Evolutionary conservation across 768 basidiomycete species (phyloP), one percentile per base, ranked within the genome.

Genomic region (Mycena leptocephala): DNA sequence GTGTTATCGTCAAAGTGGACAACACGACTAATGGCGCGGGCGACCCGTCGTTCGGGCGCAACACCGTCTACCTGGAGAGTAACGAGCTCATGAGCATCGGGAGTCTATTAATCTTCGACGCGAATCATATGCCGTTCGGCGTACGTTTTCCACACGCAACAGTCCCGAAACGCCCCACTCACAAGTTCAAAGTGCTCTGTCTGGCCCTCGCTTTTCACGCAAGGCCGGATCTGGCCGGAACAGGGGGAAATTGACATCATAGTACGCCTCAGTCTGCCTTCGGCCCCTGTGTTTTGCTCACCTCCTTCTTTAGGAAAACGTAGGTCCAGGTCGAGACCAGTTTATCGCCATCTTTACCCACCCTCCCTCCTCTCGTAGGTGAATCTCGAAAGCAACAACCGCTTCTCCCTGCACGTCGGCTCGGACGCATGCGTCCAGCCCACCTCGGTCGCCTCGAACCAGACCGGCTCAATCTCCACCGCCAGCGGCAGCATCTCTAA

Each of bases 191-290:
- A 75, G 74, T 75, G 74, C 55, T 70, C 74, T 10, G 74, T 75
- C 8, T 75, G 74, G 74, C 74, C 74, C 28, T 75, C 74, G 5
- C 68, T 75, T 1, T 75, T 75, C 74, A 75, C 74, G 3, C 74
- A 75, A 28, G 74, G 74, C 37, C 24, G 70, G 41, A 4, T 18
- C 0, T 90, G 89, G 89, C 89, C 89, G 0, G 13, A 83, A 24
- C 82, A 86, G 51, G 90, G 90, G 59, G 93, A 91, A 81, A 88
- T 91, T 62, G 92, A 93, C 80, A 92, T 93, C 58, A 85, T 93
- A 56, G 93, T 94, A 80, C 59, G 61, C 48, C 18, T 30, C n/a
- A n/a, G n/a, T n/a, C n/a, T n/a, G n/a, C n/a, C n/a, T n/a, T n/a
- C n/a, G n/a, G n/a, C n/a, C n/a, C n/a, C n/a, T n/a, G n/a, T 9